Evolutionary conservation across 2,329 filamentous ascomycete genomes (phyloP).

Genomic region (Elsinoe fawcettii): DNA sequence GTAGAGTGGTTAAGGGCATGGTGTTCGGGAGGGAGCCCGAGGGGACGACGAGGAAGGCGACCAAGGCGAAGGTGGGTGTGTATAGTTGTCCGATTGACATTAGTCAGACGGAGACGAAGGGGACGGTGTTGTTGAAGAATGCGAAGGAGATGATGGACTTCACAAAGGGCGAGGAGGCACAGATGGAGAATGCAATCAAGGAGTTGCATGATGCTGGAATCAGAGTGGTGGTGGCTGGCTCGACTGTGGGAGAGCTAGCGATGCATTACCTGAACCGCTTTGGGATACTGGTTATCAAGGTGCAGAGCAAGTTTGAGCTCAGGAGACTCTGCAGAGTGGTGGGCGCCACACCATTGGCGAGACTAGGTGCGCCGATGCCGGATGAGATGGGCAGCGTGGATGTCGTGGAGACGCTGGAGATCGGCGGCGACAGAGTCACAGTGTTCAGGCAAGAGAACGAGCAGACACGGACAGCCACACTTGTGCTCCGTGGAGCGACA

Average conservation of each 20-base stretch:
- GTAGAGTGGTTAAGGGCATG: slow-evolving; percentile 93
- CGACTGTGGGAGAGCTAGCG: slow-evolving; percentile 90
- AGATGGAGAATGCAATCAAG: slow-evolving; percentile 87
- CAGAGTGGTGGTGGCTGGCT: slow-evolving; percentile 83
- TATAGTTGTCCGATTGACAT: slow-evolving; percentile 94
- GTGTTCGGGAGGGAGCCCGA: slow-evolving; percentile 96
- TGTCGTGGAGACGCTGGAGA: slow-evolving; percentile 92
- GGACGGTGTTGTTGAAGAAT: slow-evolving; percentile 91
- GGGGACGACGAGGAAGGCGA: slow-evolving; percentile 77
- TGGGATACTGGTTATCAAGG: slow-evolving; percentile 91
- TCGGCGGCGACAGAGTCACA: slow-evolving; percentile 94
- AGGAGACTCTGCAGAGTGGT: slow-evolving; percentile 91
- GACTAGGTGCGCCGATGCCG: slow-evolving; percentile 96
- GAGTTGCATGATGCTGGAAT: slow-evolving; percentile 91
- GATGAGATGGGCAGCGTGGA: slow-evolving; percentile 97
- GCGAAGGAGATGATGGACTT: slow-evolving; percentile 99
- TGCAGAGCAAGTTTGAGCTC: slow-evolving; percentile 96
- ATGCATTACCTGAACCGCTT: slow-evolving; percentile 97
- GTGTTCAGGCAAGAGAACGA: slow-evolving; percentile 97
- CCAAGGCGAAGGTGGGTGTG: slow-evolving; percentile 90
- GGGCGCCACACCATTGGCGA: slow-evolving; percentile 89
- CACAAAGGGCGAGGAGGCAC: slow-evolving; percentile 89
- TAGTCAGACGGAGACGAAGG: slow-evolving; percentile 97
- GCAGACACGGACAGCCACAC: slow-evolving; percentile 81
- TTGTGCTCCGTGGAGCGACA: slow-evolving; percentile 89